Conservation (phyloP, 495 filamentous ascomycete genomes). For the Trichoderma gamsii region DNA sequence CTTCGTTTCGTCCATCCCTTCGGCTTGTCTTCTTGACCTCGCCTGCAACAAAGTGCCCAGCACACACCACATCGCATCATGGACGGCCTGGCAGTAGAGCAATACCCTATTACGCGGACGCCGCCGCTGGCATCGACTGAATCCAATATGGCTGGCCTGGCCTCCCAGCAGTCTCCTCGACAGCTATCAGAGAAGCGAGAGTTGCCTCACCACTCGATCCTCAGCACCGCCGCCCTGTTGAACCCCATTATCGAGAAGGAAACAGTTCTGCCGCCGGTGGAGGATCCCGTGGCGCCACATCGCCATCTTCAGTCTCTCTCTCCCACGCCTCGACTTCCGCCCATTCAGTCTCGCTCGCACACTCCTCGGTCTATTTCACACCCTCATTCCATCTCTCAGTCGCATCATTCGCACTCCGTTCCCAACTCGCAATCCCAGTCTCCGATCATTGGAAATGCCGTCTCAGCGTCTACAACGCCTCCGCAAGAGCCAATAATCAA, state of each 20-base stretch:
- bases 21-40: not conserved
- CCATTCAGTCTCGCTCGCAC: too few species aligned
- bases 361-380: too few species aligned
- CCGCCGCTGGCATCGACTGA: not conserved
- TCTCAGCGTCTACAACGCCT: constrained; percentile 4
- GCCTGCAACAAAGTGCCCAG: not conserved
- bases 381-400: not conserved
- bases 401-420: not conserved
- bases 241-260: constrained; percentile 1
- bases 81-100: not conserved
- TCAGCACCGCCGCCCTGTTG: constrained; percentile 4
- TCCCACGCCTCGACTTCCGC: too few species aligned
- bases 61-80: not conserved
- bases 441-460: not conserved
- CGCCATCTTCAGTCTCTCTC: too few species aligned
- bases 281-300: not conserved
- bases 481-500: not conserved
- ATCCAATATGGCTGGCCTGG: not conserved
- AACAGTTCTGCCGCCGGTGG: not conserved
- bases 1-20: not conserved
- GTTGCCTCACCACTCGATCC: constrained; percentile 1
- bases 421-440: not conserved
- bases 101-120: not conserved
- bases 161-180: not conserved
- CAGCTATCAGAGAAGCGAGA: not conserved